Conservation (phyloP, 2,329 filamentous ascomycete genomes). For the Colletotrichum kahawae region DNA sequence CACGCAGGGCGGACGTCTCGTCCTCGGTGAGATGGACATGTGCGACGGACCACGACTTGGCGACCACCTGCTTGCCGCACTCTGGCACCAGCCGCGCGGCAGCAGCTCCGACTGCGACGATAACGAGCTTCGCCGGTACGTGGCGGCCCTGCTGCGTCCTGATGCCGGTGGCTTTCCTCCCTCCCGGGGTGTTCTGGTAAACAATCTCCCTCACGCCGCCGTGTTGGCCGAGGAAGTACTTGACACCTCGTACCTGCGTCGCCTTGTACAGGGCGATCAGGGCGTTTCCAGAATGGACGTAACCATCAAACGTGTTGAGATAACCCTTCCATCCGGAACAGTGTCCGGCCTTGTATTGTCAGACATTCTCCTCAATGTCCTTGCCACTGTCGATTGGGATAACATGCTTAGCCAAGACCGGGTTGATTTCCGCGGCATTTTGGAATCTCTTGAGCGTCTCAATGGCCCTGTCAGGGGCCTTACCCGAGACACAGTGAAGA, state of each 20-base stretch:
- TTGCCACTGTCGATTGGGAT: constrained; percentile 35
- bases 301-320: constrained; percentile 61
- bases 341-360: constrained; percentile 51
- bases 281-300: constrained; percentile 60
- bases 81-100: constrained; percentile 51
- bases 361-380: constrained; percentile 47
- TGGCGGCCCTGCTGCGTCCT: background rate
- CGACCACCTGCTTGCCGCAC: constrained; percentile 54
- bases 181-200: constrained; percentile 21
- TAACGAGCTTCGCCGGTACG: constrained; percentile 38
- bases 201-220: constrained; percentile 31
- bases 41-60: constrained; percentile 63
- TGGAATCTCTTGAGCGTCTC: constrained; percentile 48
- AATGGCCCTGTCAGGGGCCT: constrained; percentile 51
- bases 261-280: constrained; percentile 51
- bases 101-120: constrained; percentile 58
- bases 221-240: constrained; percentile 37
- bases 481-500: constrained; percentile 53
- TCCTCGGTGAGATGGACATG: constrained; percentile 61
- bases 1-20: constrained; percentile 57
- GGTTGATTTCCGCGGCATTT: constrained; percentile 43
- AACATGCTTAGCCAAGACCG: constrained; percentile 26
- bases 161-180: background rate
- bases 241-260: constrained; percentile 40
- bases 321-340: constrained; percentile 63